Evolutionary conservation across 495 filamentous ascomycete species (phyloP), one percentile per base, ranked within the genome.

Genomic region (Penicillium macrosclerotiorum): DNA sequence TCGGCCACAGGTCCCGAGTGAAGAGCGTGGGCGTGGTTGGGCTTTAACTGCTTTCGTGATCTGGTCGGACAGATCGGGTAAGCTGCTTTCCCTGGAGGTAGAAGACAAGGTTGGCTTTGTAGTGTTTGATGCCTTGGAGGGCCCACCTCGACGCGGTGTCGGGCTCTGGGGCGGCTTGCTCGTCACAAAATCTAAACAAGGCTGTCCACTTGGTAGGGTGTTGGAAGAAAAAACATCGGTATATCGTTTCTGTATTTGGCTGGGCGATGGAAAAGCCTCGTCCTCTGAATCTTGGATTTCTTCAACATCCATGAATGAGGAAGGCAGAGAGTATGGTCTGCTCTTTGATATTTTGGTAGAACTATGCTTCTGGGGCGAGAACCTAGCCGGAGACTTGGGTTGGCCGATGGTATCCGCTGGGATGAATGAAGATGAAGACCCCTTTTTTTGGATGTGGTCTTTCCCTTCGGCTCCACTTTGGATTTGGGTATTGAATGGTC

Each of bases 281-380:
- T 72, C 75, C 49, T 81, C 84, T 0, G 85, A 86, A 63, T 86
- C 82, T 25, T 80, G 72, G 44, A 88, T 87, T 51, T 88, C 85
- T 31, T 85, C 68, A 6, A 71, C 31, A 26, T 72, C 49, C 17
- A 55, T 34, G 46, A 59, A 69, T 11, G 62, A 67, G 7, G 42
- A 27, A 4, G 47, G 22, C 4, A 36, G 45, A 27, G 11, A 25
- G 3, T 17, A 11, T 24, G 2, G 3, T 14, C 22, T 24, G 30
- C 8, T 37, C n/a, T n/a, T n/a, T n/a, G n/a, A n/a, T n/a, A n/a
- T n/a, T n/a, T n/a, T n/a, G n/a, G n/a, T n/a, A n/a, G n/a, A n/a
- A n/a, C n/a, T n/a, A n/a, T n/a, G n/a, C 30, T 35, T 39, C 16
- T 22, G 43, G 24, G 22, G 38, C 2, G 12, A 31, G 16, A 17